Evolutionary conservation across 306 rosid genomes (phyloP), one percentile per base, ranked within the genome.

Genomic region (Citrullus colocynthis): DNA sequence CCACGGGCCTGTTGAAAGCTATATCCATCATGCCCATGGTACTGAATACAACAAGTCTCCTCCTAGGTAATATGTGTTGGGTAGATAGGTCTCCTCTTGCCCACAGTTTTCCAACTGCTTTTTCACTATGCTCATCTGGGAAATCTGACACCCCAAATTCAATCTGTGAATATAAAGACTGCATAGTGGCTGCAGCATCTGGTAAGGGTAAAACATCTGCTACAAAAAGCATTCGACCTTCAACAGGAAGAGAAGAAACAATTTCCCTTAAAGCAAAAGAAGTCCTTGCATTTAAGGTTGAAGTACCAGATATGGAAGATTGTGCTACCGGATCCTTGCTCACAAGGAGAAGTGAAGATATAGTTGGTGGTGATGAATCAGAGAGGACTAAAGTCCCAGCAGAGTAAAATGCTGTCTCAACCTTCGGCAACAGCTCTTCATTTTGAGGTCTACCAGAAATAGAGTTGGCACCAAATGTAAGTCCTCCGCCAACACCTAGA

Each of bases 1-100:
- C 98, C 82, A 95, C 91, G 55, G 98, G 98, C 84, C 98, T 84
- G 82, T 95, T 95, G 82, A 92, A 87, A 82, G 90, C 97, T 81
- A 95, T 83, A 82, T 95, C 99, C 97, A 90, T 92, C 97, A 95
- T 95, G 76, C 97, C 97, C 93, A 90, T 87, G 41, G 99, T 95
- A 89, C 99, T 90, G 80, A 95, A 95, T 78, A 95, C 86, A 78
- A 89, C 85, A 78, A 95, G 85, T 81, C 97, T 88, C 85, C 99
- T 92, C 84, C 97, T 90, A 67, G 99, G 97, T 81, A 95, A 85
- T 83, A 95, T 92, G 82, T 90, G 97, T 81, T 95, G 99, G 82
- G 92, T 92, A 82, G 97, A 87, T 74, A 95, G 97, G 80, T 95
- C 99, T 59, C 99, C 96, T 86, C 97, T 88, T 28, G 97, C 96